Evolutionary conservation across 2,329 filamentous ascomycete genomes (phyloP).

Genomic region (Penicillium olsonii): DNA sequence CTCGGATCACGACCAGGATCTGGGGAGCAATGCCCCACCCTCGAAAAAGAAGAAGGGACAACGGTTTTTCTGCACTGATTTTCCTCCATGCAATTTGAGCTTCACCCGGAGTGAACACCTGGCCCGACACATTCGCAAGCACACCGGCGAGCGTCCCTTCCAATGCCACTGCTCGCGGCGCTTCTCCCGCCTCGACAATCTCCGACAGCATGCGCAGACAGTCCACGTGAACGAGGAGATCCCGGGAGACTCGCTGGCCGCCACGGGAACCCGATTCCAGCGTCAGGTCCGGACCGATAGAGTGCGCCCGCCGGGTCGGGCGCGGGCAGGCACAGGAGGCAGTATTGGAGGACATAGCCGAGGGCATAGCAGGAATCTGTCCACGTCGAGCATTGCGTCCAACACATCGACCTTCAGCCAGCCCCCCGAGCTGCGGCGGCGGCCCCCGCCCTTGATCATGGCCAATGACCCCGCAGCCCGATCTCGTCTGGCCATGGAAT

Average conservation of each 20-base stretch:
- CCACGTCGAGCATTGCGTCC: constrained; percentile 82
- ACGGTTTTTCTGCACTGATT: constrained; percentile 94
- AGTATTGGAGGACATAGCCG: constrained; percentile 70
- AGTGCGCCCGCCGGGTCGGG: constrained; percentile 72
- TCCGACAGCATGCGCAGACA: constrained; percentile 94
- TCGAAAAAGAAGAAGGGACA: constrained; percentile 96
- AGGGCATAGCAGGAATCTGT: constrained; percentile 82
- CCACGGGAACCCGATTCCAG: constrained; percentile 88
- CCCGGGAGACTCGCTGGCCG: constrained; percentile 87
- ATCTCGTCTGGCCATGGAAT: constrained; percentile 66
- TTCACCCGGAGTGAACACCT: constrained; percentile 96
- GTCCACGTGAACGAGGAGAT: constrained; percentile 98
- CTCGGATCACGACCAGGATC: constrained; percentile 67
- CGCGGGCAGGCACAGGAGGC: constrained; percentile 74
- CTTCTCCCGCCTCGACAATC: constrained; percentile 91
- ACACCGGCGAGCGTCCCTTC: constrained; percentile 95
- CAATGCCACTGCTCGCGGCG: constrained; percentile 92
- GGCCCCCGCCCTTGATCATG: constrained; percentile 82
- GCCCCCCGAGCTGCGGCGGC: constrained; percentile 65
- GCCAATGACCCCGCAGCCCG: constrained; percentile 65
- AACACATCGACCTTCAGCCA: constrained; percentile 68
- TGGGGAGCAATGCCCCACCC: constrained; percentile 64
- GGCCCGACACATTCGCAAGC: constrained; percentile 95
- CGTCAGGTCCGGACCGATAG: constrained; percentile 87
- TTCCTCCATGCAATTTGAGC: constrained; percentile 87